Evolutionary conservation across 176 grass and related monocot species (phyloP).

Genomic region (Guadua angustifolia): DNA sequence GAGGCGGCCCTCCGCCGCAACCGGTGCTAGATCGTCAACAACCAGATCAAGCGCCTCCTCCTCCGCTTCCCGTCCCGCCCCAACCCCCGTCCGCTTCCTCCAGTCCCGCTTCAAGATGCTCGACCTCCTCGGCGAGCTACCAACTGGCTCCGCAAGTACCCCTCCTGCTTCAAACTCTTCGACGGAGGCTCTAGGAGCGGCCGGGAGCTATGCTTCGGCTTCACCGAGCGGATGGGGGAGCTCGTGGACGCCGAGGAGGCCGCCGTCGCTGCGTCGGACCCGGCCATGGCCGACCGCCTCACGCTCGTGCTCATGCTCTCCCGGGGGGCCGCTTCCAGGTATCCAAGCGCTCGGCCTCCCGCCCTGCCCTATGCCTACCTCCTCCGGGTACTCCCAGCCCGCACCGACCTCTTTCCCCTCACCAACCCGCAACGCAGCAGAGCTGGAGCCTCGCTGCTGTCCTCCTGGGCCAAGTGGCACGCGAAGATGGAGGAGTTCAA

Average conservation of each 20-base stretch:
- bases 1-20: too few relatives aligned
- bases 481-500: slow-evolving; percentile 79
- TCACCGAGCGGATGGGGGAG: slow-evolving; percentile 82
- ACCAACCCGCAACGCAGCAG: slow-evolving; percentile 68
- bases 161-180: slow-evolving; percentile 78
- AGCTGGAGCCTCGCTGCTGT: slow-evolving; percentile 72
- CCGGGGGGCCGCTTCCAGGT: too few relatives aligned
- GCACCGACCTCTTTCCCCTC: too few relatives aligned
- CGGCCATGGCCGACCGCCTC: slow-evolving; percentile 66
- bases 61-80: slow-evolving; percentile 69
- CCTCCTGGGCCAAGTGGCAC: slow-evolving; percentile 66
- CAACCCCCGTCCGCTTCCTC: slow-evolving; percentile 72
- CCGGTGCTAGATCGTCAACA: too few relatives aligned
- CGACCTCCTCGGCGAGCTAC: slow-evolving; percentile 78
- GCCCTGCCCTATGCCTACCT: too few relatives aligned
- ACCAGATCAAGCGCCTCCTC: slow-evolving; percentile 89
- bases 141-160: slow-evolving; percentile 96
- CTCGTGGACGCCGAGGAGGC: slow-evolving; percentile 73
- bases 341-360: too few relatives aligned
- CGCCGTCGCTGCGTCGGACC: too few relatives aligned
- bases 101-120: slow-evolving; percentile 80
- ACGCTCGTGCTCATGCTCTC: too few relatives aligned
- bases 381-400: too few relatives aligned
- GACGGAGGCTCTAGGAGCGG: slow-evolving; percentile 24
- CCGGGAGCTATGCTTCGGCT: slow-evolving; percentile 63